Percentiles rank a stretch among this genome's conserved stretches.
Evolutionary conservation across 176 grass and related monocot species (phyloP).

Genomic region (Puccinellia tenuiflora): DNA sequence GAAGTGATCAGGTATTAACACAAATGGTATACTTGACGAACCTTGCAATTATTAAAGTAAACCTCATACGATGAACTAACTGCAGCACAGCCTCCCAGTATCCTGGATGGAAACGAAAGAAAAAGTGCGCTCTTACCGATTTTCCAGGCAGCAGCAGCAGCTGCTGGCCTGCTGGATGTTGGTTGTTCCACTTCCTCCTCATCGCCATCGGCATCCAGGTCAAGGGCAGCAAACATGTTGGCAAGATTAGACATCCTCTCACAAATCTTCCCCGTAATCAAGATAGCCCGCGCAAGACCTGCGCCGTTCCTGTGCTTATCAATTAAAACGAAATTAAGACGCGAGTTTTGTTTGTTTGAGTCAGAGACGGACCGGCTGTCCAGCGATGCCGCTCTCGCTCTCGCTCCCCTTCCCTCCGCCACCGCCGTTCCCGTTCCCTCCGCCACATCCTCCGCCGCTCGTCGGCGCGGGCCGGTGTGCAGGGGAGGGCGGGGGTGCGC

Average conservation of each 20-base stretch:
- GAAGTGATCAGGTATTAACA: neutral
- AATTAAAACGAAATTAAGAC: too few relatives aligned
- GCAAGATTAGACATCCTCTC: slow-evolving; percentile 33
- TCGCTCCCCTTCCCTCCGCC: too few relatives aligned
- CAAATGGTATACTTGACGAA: neutral
- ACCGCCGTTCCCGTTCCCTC: too few relatives aligned
- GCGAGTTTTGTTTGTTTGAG: too few relatives aligned
- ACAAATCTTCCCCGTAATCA: neutral
- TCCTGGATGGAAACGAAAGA: neutral
- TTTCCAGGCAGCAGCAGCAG: neutral
- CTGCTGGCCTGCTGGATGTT: slow-evolving; percentile 12
- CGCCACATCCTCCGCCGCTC: too few relatives aligned
- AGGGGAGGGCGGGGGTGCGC: too few relatives aligned
- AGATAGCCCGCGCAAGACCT: neutral
- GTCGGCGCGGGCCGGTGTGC: too few relatives aligned
- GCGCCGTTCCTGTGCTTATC: neutral
- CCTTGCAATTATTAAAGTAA: neutral
- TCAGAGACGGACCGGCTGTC: too few relatives aligned
- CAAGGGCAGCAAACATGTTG: slow-evolving; percentile 48
- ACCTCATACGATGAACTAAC: neutral
- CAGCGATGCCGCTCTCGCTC: too few relatives aligned
- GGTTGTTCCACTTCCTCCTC: slow-evolving; percentile 23
- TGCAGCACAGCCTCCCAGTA: neutral
- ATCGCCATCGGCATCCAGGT: slow-evolving; percentile 53
- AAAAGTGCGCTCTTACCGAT: slow-evolving; percentile 6